These are phyloP conservation scores for Yamadazyma scolyti DNA, from an alignment of 805 yeast genomes.

Conservation along the genomic window DNA sequence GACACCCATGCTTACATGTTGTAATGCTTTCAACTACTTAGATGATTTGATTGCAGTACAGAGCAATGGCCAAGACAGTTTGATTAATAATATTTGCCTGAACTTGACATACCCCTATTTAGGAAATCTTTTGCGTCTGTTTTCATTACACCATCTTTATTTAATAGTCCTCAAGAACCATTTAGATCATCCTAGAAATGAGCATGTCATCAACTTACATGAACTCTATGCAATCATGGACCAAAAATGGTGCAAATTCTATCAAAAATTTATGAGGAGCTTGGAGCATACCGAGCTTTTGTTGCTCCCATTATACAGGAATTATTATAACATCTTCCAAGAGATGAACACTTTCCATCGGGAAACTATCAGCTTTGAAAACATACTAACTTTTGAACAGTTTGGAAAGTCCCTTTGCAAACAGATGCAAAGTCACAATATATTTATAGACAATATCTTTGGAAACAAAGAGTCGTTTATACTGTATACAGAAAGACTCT, in stretches of 20 bases:
- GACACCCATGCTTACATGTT: constrained; percentile 20
- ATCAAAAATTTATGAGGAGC: constrained; percentile 11
- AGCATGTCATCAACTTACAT: constrained; percentile 11
- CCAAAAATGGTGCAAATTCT: constrained; percentile 12
- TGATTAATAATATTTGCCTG: constrained; percentile 9
- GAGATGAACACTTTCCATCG: constrained; percentile 9
- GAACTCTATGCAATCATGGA: constrained; percentile 9
- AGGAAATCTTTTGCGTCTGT: constrained; percentile 14
- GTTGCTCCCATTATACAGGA: constrained; percentile 5
- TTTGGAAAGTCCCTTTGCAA: no score
- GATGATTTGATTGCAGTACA: constrained; percentile 10
- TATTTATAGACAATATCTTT: constrained; percentile 17
- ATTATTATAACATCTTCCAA: constrained; percentile 7
- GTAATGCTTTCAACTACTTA: constrained; percentile 20
- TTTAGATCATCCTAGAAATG: background rate
- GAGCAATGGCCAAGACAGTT: constrained; percentile 6
- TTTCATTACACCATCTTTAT: constrained; percentile 18
- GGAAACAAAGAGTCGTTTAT: constrained; percentile 22
- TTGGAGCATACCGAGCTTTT: constrained; percentile 2
- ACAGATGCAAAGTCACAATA: constrained; percentile 2
- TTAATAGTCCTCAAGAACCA: constrained; percentile 13
- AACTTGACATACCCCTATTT: constrained; percentile 12
- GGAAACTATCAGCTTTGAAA: no score
- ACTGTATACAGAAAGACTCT: constrained; percentile 18
- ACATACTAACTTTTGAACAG: no score